Evolutionary conservation across 2,329 filamentous ascomycete species (phyloP).

Genomic region (Chaetomium globosum): DNA sequence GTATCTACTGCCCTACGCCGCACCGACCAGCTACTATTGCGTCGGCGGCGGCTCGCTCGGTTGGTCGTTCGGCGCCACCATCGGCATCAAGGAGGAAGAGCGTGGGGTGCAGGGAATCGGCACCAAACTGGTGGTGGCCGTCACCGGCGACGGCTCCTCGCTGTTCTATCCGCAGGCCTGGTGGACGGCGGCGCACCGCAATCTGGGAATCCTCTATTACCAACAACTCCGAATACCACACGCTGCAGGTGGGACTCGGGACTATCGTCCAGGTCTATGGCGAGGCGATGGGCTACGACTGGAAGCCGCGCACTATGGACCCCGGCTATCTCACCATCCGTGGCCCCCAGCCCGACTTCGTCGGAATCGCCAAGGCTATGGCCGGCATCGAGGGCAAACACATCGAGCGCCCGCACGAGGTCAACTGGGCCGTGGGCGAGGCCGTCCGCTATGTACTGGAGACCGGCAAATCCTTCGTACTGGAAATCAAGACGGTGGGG

Average conservation of each 20-base stretch:
- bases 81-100: conserved; percentile 6
- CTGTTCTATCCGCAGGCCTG: conserved; percentile 7
- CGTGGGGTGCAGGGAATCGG: conserved; percentile 5
- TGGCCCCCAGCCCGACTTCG: conserved; percentile 5
- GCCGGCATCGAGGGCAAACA: conserved; percentile 2
- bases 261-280: conserved; percentile 5
- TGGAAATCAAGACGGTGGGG: conserved; percentile 4
- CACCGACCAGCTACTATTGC: conserved; percentile 4
- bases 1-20: conserved; percentile 2
- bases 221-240: conserved; percentile 7
- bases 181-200: conserved; percentile 6
- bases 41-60: conserved; percentile 4
- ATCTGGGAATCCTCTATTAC: conserved; percentile 4
- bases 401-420: neutral
- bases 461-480: conserved; percentile 5
- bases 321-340: conserved; percentile 6
- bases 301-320: conserved; percentile 5
- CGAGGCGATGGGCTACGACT: conserved; percentile 2
- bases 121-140: conserved; percentile 5
- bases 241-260: conserved; percentile 2
- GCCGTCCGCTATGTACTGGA: conserved; percentile 2
- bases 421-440: neutral
- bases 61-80: conserved; percentile 2
- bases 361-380: conserved; percentile 2
- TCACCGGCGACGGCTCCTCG: conserved; percentile 6